phyloP scores from a whole-genome alignment of 371 early-diverging fungal species.

The Batkoa obscura region DNA sequence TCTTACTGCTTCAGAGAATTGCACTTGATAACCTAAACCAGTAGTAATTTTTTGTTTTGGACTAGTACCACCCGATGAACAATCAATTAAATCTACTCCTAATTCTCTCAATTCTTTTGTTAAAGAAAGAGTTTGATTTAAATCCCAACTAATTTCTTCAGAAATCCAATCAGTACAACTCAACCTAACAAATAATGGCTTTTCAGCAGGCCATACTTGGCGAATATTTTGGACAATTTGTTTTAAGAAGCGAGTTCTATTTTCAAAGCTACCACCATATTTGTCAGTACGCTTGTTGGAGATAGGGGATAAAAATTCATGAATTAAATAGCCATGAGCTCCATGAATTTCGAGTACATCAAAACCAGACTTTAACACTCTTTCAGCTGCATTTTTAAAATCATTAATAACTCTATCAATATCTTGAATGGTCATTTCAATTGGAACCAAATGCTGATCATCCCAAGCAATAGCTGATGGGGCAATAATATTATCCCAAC shows the following conservation, averaged over 20 bases:
- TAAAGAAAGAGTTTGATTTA: constrained; percentile 40
- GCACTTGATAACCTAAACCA: constrained; percentile 47
- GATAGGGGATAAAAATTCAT: constrained; percentile 60
- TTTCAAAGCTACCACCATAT: constrained; percentile 63
- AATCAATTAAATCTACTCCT: constrained; percentile 64
- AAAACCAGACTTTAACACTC: constrained; percentile 51
- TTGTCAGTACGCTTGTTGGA: constrained; percentile 67
- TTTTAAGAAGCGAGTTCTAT: constrained; percentile 43
- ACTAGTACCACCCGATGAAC: constrained; percentile 46
- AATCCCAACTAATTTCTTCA: constrained; percentile 27
- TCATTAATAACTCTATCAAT: constrained; percentile 32
- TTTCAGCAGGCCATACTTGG: constrained; percentile 44
- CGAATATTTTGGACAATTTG: constrained; percentile 46
- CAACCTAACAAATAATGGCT: constrained; percentile 65
- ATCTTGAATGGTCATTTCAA: constrained; percentile 34
- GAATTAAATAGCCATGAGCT: constrained; percentile 49
- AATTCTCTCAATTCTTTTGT: constrained; percentile 25
- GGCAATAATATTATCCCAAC: constrained; percentile 57
- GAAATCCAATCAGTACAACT: constrained; percentile 53
- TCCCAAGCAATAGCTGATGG: constrained; percentile 37
- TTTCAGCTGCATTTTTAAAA: constrained; percentile 48
- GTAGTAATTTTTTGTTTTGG: constrained; percentile 23
- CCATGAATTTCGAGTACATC: constrained; percentile 72
- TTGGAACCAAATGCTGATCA: constrained; percentile 23
- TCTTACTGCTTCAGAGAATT: constrained; percentile 34